Evolutionary conservation across 352 stramenopile genomes (phyloP).

Genomic region (Globisporangium heterothallicum): DNA sequence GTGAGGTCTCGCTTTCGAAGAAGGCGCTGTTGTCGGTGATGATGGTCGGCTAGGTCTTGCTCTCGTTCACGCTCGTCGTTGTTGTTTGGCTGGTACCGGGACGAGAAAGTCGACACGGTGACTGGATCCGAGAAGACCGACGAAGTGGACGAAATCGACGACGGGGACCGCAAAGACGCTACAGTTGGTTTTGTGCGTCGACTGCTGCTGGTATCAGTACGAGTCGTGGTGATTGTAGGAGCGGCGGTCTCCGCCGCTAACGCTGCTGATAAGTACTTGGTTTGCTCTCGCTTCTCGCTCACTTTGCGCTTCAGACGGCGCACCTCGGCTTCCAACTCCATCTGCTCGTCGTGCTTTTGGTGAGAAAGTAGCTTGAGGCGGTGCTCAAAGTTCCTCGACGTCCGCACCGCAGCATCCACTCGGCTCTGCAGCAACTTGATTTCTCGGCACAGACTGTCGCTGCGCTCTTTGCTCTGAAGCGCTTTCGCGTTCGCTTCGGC

Average conservation of each 20-base stretch:
- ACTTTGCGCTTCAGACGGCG: slow-evolving; percentile 34
- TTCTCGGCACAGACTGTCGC: slow-evolving; percentile 28
- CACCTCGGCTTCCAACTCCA: slow-evolving; percentile 31
- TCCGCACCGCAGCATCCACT: slow-evolving; percentile 40
- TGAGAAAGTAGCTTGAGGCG: slow-evolving; percentile 32
- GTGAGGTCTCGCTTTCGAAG: slow-evolving; percentile 24
- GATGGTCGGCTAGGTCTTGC: slow-evolving; percentile 4
- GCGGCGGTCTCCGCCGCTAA: not conserved
- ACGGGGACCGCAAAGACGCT: not conserved
- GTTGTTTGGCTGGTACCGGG: slow-evolving; percentile 18
- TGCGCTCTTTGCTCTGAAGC: slow-evolving; percentile 27
- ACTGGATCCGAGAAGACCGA: slow-evolving; percentile 8
- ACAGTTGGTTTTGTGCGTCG: not conserved
- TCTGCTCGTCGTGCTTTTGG: slow-evolving; percentile 34
- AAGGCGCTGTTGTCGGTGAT: slow-evolving; percentile 12
- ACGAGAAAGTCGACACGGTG: slow-evolving; percentile 3
- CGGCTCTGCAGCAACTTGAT: slow-evolving; percentile 38
- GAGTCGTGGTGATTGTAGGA: slow-evolving; percentile 5
- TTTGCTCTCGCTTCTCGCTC: slow-evolving; percentile 54
- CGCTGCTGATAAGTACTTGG: slow-evolving; percentile 41
- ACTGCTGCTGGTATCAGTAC: not conserved
- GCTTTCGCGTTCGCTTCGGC: slow-evolving; percentile 26
- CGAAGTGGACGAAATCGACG: slow-evolving; percentile 10
- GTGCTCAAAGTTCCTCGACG: slow-evolving; percentile 50
- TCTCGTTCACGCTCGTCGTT: slow-evolving; percentile 7